Evolutionary conservation across 495 filamentous ascomycete genomes (phyloP).

Genomic region (Penicillium simplicissimum): DNA sequence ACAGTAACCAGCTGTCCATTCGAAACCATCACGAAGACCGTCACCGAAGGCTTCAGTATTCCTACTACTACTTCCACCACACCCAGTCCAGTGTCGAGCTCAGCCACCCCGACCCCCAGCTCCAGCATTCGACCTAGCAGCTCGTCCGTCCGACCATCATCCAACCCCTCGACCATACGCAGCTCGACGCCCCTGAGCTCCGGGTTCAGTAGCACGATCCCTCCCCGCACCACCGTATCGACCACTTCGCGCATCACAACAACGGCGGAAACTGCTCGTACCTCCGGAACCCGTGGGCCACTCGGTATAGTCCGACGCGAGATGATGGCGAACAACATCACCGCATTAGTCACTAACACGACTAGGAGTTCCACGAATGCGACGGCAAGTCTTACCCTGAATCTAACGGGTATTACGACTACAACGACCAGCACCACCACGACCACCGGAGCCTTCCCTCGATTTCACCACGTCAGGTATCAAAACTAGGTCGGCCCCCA

Average conservation of each 20-base stretch:
- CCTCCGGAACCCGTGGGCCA: not conserved
- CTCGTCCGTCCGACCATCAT: not conserved
- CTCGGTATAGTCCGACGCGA: conserved; percentile 10
- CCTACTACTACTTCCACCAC: not conserved
- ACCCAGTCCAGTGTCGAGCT: not conserved
- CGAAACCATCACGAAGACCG: not conserved
- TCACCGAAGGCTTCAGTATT: not conserved
- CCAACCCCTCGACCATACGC: not conserved
- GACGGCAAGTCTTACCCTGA: not conserved
- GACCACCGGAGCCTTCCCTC: not conserved
- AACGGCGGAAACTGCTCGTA: not conserved
- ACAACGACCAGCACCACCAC: not conserved
- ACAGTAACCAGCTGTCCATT: not conserved
- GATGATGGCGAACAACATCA: conserved; percentile 9
- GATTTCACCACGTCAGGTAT: not conserved
- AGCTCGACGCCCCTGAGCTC: conserved; percentile 5
- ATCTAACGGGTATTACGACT: not conserved
- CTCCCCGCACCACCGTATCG: not conserved
- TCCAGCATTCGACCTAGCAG: not conserved
- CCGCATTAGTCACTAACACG: conserved; percentile 14
- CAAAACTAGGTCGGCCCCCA: not conserved
- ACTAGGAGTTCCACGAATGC: conserved; percentile 1
- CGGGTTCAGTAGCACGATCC: not conserved
- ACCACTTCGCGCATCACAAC: not conserved
- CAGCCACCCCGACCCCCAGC: not conserved